phyloP scores from a whole-genome alignment of 352 stramenopile species.

The Phytophthora sp. region DNA sequence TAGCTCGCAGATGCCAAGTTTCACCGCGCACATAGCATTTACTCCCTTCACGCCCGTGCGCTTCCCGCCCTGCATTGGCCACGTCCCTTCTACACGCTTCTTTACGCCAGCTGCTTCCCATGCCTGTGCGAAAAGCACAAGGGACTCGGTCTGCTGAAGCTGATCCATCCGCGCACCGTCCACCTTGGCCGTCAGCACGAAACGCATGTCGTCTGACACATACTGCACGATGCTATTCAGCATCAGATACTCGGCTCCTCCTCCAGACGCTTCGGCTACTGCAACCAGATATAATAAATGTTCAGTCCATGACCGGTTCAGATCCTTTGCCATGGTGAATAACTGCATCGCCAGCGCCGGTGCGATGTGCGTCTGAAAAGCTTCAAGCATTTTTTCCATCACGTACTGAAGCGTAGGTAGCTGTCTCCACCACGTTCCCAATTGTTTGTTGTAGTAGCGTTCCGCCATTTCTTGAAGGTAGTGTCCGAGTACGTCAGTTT shows the following conservation, averaged over 20 bases:
- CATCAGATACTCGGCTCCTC: conserved; percentile 14
- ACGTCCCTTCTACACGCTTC: too few relatives aligned
- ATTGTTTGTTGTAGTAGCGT: conserved; percentile 7
- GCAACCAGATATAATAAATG: conserved; percentile 14
- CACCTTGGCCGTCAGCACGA: conserved; percentile 18
- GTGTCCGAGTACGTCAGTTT: too few relatives aligned
- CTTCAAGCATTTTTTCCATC: too few relatives aligned
- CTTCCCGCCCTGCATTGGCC: too few relatives aligned
- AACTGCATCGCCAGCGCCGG: conserved; percentile 4
- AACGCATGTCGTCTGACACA: conserved; percentile 14
- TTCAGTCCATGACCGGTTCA: neutral
- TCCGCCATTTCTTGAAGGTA: neutral
- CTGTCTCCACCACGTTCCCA: neutral
- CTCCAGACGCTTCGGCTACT: neutral
- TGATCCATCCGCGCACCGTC: conserved; percentile 1
- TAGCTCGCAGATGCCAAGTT: too few relatives aligned
- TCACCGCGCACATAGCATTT: too few relatives aligned
- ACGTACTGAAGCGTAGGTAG: conserved; percentile 7
- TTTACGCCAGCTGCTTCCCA: neutral
- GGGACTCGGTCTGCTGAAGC: too few relatives aligned
- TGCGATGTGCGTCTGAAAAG: conserved; percentile 8
- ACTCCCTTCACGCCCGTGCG: too few relatives aligned
- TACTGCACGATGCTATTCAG: conserved; percentile 27
- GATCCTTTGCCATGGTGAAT: neutral
- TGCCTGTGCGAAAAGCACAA: neutral